Base-by-base conservation (phyloP, 108 stramenopile genomes). In the Pseudonitzschia multistriata region DNA sequence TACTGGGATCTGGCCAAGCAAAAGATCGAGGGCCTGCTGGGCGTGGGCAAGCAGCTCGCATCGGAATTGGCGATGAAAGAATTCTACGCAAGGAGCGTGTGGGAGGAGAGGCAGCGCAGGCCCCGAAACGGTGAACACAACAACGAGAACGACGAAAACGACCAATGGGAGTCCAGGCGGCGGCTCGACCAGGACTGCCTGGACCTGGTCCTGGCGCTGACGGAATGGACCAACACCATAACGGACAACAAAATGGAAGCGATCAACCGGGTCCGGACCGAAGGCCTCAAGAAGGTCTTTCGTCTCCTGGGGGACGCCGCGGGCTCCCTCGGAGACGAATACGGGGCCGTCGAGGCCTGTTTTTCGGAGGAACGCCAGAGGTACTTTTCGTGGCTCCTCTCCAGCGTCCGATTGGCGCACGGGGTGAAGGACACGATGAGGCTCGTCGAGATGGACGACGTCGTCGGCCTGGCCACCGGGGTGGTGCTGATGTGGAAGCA, bases 371-470 rank as follows among this genome's bases (percentile, higher is more conserved):
- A 77, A 27, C 36, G 70, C 21, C 70, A 77, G 35, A 14, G 36
- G 11, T 77, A 70, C 39, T 77, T 77, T 66, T 55, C 76, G 17
- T 66, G 62, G 45, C 70, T 77, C 3, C 3, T 69, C 31, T 77
- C 76, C 3, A 62, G 71, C 27, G 49, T 77, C 36, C 69, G 45
- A 17, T 47, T 70, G 63, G 76, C 68, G 8, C 69, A 66, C 21
- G 69, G 76, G n/a, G 76, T 77, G 15, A 77, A 77, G 25, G 40
- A 54, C 31, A 52, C n/a, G 59, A 77, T 77, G 76, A 33, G 76
- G 42, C 53, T 77, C 39, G 49, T 77, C 21, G 76, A 77, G 45
- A 54, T 63, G 2, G 63, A 53, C 13, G 76, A 77, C 47, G 76
- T 77, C 21, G 69, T 70, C 24, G n/a, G 52, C 54, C 56, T 77